Evolutionary conservation across 371 early-diverging fungal genomes (phyloP).

Genomic region (Dentiscutata heterogama): DNA sequence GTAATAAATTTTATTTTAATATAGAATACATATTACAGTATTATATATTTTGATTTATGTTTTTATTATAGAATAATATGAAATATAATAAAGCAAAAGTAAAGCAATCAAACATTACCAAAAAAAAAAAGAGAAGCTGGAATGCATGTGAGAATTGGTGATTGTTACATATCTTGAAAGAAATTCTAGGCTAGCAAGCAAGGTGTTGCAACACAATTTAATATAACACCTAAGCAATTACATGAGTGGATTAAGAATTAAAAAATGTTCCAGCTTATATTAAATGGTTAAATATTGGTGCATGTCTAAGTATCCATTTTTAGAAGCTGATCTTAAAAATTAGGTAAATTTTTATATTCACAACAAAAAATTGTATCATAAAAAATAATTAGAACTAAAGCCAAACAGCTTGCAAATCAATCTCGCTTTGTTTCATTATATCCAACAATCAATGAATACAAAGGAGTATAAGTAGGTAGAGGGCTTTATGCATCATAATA

Average conservation of each 20-base stretch:
- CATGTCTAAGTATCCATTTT: not conserved
- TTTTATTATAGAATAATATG: too few species aligned
- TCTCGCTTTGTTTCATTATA: not conserved
- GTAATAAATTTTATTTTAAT: too few species aligned
- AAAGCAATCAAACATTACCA: not conserved
- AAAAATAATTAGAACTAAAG: not conserved
- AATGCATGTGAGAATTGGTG: not conserved
- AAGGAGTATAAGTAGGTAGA: not conserved
- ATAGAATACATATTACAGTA: too few species aligned
- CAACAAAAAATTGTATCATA: not conserved
- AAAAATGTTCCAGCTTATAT: not conserved
- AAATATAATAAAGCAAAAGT: too few species aligned
- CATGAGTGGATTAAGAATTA: conserved; percentile 2
- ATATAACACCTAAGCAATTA: not conserved
- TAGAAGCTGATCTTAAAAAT: not conserved
- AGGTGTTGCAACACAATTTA: not conserved
- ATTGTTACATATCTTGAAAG: not conserved
- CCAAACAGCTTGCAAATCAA: not conserved
- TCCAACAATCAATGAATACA: not conserved
- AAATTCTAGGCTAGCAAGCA: not conserved
- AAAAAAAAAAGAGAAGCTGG: conserved; percentile 2
- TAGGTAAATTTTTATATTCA: not conserved
- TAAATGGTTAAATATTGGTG: not conserved
- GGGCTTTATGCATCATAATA: not conserved
- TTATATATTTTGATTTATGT: too few species aligned